Evolutionary conservation across 345 rosid species (phyloP).

Genomic region (Arabidopsis thaliana): TAIR10.1 NC_003074.8:2089501-2090000

Average conservation of each 20-base stretch:
- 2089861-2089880: slow-evolving; percentile 70
- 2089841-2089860: slow-evolving; percentile 70
- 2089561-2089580: not conserved
- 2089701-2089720: slow-evolving; percentile 5
- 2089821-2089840: slow-evolving; percentile 83
- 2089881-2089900: slow-evolving; percentile 11
- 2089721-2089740: slow-evolving; percentile 55
- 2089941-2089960: not conserved
- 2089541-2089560: slow-evolving; percentile 12
- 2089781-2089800: slow-evolving; percentile 88
- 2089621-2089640: not conserved
- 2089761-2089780: slow-evolving; percentile 83
- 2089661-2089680: not conserved
- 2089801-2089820: slow-evolving; percentile 62
- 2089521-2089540: slow-evolving; percentile 4
- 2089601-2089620: not conserved
- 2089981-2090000: slow-evolving; percentile 90
- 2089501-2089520: slow-evolving; percentile 13
- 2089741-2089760: slow-evolving; percentile 80
- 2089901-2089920: not conserved
- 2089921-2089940: not conserved
- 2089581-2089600: slow-evolving; percentile 9
- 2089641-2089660: not conserved
- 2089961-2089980: slow-evolving; percentile 56
- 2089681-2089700: not conserved